Evolutionary conservation across 2,329 filamentous ascomycete species (phyloP), one percentile per base, ranked within the genome.

Genomic region (Alternaria arbusti): DNA sequence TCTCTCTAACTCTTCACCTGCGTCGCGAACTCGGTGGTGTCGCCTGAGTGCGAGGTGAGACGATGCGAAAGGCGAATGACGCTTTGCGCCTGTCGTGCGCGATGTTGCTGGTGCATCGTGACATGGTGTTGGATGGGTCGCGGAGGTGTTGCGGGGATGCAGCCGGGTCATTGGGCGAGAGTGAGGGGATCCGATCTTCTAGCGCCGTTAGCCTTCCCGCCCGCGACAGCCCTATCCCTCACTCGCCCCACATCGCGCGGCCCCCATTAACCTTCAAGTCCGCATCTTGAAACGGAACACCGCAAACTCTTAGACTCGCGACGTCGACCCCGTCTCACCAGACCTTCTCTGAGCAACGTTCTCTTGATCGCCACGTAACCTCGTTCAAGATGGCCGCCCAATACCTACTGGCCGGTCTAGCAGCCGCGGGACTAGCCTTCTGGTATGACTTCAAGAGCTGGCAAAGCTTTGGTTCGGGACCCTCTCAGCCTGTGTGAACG

Each of bases 391-490:
- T 63, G 64, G 22, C 54, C 20, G 36, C 52, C 25, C 57, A 57
- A 32, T 67, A 65, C 54, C 13, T 70, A 6, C 5, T 73, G 32
- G 63, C 67, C 13, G 60, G 57, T 10, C 57, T 70, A 10, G 59
- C 65, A 6, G 62, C 64, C n/a, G 66, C 61, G 11, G 57, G 61
- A 15, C 49, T 73, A 6, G 63, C 65, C 1, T 65, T 71, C 28
- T 71, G 62, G 60, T 71, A 68, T 26, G 70, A 74, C 36, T 73
- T 74, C 61, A 73, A 64, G 45, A 70, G 65, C 46, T 74, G 72
- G 72, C 63, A 72, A 44, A 67, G 50, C 45, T 65, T 67, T 22
- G 70, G 72, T 73, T 26, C 54, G 59, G 15, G 15, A 5, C 2
- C 11, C 25, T 36, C 8, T 6, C 5, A 17, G n/a, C 7, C 6